Evolutionary conservation across 2,329 filamentous ascomycete species (phyloP).

Genomic region (Xylariales sp.): DNA sequence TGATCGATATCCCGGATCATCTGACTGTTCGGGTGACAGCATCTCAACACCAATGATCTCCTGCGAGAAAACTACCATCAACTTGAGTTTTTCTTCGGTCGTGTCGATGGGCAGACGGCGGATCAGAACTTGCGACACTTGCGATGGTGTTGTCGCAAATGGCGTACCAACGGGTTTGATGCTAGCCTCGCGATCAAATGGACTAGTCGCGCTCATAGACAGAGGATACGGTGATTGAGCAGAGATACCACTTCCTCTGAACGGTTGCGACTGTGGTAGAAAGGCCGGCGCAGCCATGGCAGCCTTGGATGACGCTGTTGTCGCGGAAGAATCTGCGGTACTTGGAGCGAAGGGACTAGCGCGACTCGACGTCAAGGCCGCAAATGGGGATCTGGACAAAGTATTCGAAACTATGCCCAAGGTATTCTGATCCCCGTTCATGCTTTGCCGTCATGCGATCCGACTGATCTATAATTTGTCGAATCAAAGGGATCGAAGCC

Average conservation of each 20-base stretch:
- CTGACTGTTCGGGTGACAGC: constrained; percentile 42
- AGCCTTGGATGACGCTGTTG: constrained; percentile 18
- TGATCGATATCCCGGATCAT: constrained; percentile 45
- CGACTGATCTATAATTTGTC: not conserved
- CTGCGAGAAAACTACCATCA: constrained; percentile 57
- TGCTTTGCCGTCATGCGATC: constrained; percentile 22
- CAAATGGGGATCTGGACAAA: constrained; percentile 18
- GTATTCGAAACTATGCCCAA: constrained; percentile 18
- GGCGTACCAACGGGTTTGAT: constrained; percentile 33
- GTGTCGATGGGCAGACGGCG: constrained; percentile 50
- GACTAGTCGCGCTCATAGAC: constrained; percentile 26
- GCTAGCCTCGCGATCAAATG: constrained; percentile 38
- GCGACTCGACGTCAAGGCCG: constrained; percentile 21
- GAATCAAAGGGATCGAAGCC: constrained; percentile 4
- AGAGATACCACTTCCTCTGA: constrained; percentile 29
- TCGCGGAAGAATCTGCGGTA: constrained; percentile 7
- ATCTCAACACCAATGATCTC: constrained; percentile 49
- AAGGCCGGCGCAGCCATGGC: constrained; percentile 43
- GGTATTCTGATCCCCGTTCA: constrained; percentile 21
- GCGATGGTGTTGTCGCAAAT: no score
- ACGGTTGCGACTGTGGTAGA: constrained; percentile 34
- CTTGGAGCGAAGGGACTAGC: constrained; percentile 17
- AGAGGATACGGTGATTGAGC: constrained; percentile 29
- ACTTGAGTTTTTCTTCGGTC: constrained; percentile 46
- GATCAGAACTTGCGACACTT: constrained; percentile 43